A percentile compares a stretch with the other conserved stretches of the same genome.
Evolutionary conservation across 495 filamentous ascomycete species (phyloP).

Genomic region (Penicillium riverlandense): DNA sequence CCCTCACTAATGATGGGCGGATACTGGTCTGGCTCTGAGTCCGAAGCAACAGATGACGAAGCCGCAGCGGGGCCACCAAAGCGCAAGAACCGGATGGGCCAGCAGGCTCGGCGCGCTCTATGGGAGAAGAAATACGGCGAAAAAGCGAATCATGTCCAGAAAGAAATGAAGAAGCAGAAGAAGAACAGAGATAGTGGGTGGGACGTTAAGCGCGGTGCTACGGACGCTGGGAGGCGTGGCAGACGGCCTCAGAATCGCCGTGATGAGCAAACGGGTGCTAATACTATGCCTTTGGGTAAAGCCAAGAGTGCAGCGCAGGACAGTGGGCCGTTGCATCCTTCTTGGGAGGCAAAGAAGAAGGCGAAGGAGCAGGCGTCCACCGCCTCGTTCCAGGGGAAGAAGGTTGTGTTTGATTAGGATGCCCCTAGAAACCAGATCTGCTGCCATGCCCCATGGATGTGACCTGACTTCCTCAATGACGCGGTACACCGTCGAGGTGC

Average conservation of each 20-base stretch:
- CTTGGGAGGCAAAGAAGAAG: conserved; percentile 84
- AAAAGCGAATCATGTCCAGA: conserved; percentile 64
- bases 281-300: conserved; percentile 11
- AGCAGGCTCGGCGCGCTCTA: conserved; percentile 74
- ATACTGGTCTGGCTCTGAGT: conserved; percentile 86
- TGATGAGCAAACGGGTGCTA: conserved; percentile 3
- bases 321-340: conserved; percentile 76
- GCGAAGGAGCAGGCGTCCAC: conserved; percentile 61
- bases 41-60: conserved; percentile 42
- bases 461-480: no score
- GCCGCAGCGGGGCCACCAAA: conserved; percentile 24
- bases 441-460: no score
- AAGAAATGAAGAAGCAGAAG: conserved; percentile 20
- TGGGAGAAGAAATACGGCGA: conserved; percentile 89
- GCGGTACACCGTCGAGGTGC: no score
- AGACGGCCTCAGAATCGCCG: conserved; percentile 11
- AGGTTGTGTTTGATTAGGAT: conserved; percentile 77
- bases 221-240: conserved; percentile 14
- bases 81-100: conserved; percentile 81
- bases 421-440: no score
- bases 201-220: conserved; percentile 41
- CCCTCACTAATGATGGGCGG: conserved; percentile 79
- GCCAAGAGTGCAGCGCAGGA: conserved; percentile 36
- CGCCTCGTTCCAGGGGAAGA: conserved; percentile 74
- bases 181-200: conserved; percentile 37